Evolutionary conservation across 257 asterid genomes (phyloP).

Genomic region (Solanum habrochaites): DNA sequence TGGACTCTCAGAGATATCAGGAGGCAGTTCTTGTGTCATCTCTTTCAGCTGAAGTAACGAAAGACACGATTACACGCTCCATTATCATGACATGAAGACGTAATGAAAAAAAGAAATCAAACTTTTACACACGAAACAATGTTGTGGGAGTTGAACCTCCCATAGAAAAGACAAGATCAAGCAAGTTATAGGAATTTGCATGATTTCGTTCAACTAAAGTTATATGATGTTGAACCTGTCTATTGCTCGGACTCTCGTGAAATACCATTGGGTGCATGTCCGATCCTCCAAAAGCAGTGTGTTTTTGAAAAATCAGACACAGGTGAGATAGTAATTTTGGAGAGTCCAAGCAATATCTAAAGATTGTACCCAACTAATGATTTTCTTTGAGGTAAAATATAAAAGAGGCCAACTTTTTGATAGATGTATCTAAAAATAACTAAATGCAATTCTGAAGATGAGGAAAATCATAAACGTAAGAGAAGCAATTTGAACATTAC

Average conservation of each 20-base stretch:
- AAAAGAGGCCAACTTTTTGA: neutral
- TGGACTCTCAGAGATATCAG: conserved; percentile 46
- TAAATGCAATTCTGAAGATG: neutral
- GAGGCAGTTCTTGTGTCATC: conserved; percentile 51
- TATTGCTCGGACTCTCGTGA: neutral
- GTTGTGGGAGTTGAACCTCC: neutral
- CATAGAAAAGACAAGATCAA: neutral
- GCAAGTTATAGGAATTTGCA: neutral
- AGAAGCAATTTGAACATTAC: conserved; percentile 22
- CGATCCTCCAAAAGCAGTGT: neutral
- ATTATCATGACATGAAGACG: neutral
- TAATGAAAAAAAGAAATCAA: neutral
- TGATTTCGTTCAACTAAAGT: neutral
- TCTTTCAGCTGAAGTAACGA: conserved; percentile 49
- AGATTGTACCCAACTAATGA: neutral
- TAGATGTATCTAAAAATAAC: neutral
- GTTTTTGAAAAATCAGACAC: neutral
- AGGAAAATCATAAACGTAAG: neutral
- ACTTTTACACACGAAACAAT: neutral
- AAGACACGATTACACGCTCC: neutral
- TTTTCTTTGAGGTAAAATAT: neutral
- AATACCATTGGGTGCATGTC: neutral
- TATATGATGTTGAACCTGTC: neutral
- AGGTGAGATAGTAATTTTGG: neutral
- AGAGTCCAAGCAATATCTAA: neutral